Percentiles rank a stretch among this genome's conserved stretches.
phyloP scores from a whole-genome alignment of 2,329 filamentous ascomycete species.

The Macroventuria anomochaeta region DNA sequence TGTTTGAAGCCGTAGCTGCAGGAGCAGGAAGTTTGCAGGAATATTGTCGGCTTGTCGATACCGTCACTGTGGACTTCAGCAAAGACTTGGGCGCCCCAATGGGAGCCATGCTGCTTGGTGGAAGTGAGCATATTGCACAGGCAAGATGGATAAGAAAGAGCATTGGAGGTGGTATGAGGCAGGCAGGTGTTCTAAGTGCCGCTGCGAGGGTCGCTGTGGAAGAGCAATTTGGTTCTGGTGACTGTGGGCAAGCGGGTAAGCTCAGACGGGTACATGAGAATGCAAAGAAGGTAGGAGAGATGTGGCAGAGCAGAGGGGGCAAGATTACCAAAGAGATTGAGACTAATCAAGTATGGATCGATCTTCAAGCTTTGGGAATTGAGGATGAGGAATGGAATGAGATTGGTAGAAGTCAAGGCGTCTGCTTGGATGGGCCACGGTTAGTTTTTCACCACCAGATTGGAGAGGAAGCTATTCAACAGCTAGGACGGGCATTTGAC shows the following conservation, averaged over 20 bases:
- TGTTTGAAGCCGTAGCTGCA: constrained; percentile 81
- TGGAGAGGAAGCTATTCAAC: constrained; percentile 68
- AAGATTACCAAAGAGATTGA: constrained; percentile 72
- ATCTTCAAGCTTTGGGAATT: constrained; percentile 68
- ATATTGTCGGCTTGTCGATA: constrained; percentile 74
- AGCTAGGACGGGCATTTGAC: no score
- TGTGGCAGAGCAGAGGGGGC: constrained; percentile 75
- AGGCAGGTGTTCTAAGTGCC: constrained; percentile 77
- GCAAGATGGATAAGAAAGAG: constrained; percentile 80
- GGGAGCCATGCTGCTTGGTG: constrained; percentile 73
- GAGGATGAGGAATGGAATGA: constrained; percentile 60
- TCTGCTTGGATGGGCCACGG: constrained; percentile 64
- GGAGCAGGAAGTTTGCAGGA: constrained; percentile 71
- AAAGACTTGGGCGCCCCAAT: constrained; percentile 85
- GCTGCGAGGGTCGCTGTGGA: constrained; percentile 79
- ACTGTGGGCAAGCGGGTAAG: no score
- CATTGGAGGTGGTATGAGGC: constrained; percentile 79
- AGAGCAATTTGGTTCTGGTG: constrained; percentile 79
- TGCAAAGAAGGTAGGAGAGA: constrained; percentile 66
- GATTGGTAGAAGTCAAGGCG: constrained; percentile 62
- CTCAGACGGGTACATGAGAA: constrained; percentile 66
- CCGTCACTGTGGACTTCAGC: constrained; percentile 77
- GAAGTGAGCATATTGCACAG: constrained; percentile 65
- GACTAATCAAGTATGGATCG: constrained; percentile 93
- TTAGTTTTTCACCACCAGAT: constrained; percentile 78